Conservation (phyloP, 768 basidiomycete species). For the Suillus brevipes region DNA sequence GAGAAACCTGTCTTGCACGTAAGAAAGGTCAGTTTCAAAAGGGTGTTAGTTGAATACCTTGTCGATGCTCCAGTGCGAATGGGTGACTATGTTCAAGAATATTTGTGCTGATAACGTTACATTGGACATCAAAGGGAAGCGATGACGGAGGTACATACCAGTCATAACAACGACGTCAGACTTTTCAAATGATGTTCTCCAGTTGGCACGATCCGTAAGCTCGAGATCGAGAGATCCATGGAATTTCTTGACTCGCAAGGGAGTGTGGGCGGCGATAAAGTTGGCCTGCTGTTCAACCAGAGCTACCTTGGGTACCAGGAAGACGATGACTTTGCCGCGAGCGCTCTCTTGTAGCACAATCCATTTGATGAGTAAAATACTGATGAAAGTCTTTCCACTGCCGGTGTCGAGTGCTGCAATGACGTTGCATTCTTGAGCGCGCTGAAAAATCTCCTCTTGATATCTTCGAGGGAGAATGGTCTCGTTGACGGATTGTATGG, state of each 20-base stretch:
- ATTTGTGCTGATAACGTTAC: conserved; percentile 61
- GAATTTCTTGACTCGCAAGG: conserved; percentile 65
- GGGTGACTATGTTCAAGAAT: conserved; percentile 75
- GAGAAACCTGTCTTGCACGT: conserved; percentile 43
- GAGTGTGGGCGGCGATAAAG: conserved; percentile 63
- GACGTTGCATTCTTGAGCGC: conserved; percentile 51
- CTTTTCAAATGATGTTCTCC: conserved; percentile 61
- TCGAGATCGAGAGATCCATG: conserved; percentile 73
- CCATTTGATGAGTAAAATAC: conserved; percentile 73
- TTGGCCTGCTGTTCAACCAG: conserved; percentile 81
- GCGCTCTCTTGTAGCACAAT: conserved; percentile 52
- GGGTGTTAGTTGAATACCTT: conserved; percentile 37
- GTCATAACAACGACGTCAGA: conserved; percentile 87
- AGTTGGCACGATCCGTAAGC: conserved; percentile 62
- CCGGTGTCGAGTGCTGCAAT: conserved; percentile 62
- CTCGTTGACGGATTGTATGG: conserved; percentile 31
- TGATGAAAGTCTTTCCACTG: conserved; percentile 63
- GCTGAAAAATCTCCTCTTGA: conserved; percentile 56
- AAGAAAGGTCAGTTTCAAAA: not conserved
- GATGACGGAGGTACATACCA: conserved; percentile 40
- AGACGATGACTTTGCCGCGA: conserved; percentile 64
- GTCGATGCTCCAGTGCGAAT: conserved; percentile 77
- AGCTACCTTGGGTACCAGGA: conserved; percentile 83
- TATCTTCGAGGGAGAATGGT: conserved; percentile 49
- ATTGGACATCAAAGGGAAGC: conserved; percentile 3